Base-by-base conservation (phyloP, 768 basidiomycete species). In the Mycena olivaceomarginata region DNA sequence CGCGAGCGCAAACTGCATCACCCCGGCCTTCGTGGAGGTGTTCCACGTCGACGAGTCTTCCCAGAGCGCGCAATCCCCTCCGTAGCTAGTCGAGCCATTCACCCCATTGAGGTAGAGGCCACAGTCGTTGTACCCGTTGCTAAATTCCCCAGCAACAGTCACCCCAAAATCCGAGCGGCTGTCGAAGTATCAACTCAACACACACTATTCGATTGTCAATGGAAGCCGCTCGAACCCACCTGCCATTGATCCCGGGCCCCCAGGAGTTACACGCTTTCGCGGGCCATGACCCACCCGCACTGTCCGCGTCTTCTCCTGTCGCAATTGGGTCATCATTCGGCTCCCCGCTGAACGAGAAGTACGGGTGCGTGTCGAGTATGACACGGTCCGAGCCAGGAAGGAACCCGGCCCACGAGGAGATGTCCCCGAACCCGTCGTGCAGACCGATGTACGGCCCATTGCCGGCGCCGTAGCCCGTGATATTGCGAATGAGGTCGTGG, bases 61-160 rank as follows among this genome's bases (percentile, higher is more conserved):
- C 76, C 67, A 78, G 67, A 79, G 22, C 77, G 73, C 13, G 80
- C 80, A 72, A 53, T 80, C 88, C 0, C 89, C 89, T 22, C 84
- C 85, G 68, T 78, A 83, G 66, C 75, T 82, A 11, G 78, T 72
- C 0, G 85, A 80, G 15, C 81, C 76, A 13, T 81, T 77, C 18
- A 87, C 85, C 39, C 88, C 88, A 39, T 80, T 82, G 64, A 91
- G 65, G 82, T 82, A 91, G 65, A 90, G 84, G 10, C 92, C 93
- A 76, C 93, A 93, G 57, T 88, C 85, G 80, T 92, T 93, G 83
- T 85, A 87, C 18, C 91, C 94, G 16, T 89, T 86, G 77, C 92
- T 92, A 83, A 92, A 95, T 84, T 95, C 94, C 62, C 94, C 94
- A 1, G 92, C 93, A 57, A 92, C 74, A 15, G 91, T 91, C 67